Base-by-base conservation (phyloP, 805 yeast genomes). In the Kuraishia hungarica region DNA sequence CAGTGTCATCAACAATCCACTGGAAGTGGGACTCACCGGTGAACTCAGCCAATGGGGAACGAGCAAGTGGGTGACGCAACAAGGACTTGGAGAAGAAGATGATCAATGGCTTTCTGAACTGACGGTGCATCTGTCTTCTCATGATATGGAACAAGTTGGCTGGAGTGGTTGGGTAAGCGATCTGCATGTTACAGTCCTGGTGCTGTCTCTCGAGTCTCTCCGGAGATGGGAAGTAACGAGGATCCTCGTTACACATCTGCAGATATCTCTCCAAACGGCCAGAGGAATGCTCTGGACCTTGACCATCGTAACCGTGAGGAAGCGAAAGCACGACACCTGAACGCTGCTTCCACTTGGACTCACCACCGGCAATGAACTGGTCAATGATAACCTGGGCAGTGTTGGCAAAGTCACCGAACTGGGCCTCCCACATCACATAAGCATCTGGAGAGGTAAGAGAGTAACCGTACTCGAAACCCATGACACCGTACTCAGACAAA, bases 281-380 rank as follows among this genome's bases (percentile, higher is more conserved):
- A 56, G 97, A 89, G 26, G 99, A 94, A 76, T 94, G 99, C 79
- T 94, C 99, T 62, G 99, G 98, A 67, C 99, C 99, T 79, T 94
- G 99, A 62, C 99, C 99, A 72, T 94, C 99, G 72, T 92, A 94
- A 77, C 99, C 99, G 72, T 94, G 99, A 56, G 99, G 99, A 74
- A 94, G 81, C 2, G 97, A 89, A 64, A 94, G 76, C 46, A 94
- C 96, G 57, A 94, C 70, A 71, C 99, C 99, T 15, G 97, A 89
- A 76, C 99, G 88, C 81, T 94, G 99, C 72, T 89, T 88, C 99
- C 99, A 94, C 78, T 94, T 94, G 62, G 92, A 83, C 78, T 94
- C 99, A 72, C 96, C 99, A 69, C 92, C 89, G 50, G 97, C 88
- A 68, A 94, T 82, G 72, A 94, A 94, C 79, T 94, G 99, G 73